Percentiles rank a stretch among this genome's conserved stretches.
Evolutionary conservation across 139 green algal species (phyloP).

Genomic region (Chlorella sp.): DNA sequence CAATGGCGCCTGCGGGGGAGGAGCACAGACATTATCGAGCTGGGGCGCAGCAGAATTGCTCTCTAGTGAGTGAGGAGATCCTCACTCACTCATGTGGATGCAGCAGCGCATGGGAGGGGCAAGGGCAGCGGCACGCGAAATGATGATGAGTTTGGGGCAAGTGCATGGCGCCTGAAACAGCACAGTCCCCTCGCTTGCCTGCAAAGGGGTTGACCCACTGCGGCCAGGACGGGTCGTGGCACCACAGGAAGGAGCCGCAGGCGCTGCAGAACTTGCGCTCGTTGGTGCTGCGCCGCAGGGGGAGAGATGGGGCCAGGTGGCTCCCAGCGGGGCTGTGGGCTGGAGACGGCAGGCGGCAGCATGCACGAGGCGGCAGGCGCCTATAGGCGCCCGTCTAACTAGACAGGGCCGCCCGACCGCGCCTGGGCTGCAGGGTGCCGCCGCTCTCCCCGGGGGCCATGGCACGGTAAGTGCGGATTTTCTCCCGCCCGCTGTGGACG

Average conservation of each 20-base stretch:
- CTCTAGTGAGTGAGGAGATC: too few species aligned
- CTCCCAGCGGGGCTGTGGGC: not conserved
- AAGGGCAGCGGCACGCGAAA: too few species aligned
- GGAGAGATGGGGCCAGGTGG: not conserved
- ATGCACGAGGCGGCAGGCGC: not conserved
- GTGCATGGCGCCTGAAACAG: too few species aligned
- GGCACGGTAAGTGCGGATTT: constrained; percentile 33
- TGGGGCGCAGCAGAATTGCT: too few species aligned
- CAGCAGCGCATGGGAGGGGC: too few species aligned
- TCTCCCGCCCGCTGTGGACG: constrained; percentile 29
- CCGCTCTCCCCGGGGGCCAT: constrained; percentile 25
- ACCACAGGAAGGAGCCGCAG: constrained; percentile 51
- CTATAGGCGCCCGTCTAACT: not conserved
- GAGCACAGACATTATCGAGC: too few species aligned
- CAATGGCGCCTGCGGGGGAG: too few species aligned
- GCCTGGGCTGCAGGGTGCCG: constrained; percentile 17
- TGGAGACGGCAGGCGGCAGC: not conserved
- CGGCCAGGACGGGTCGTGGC: constrained; percentile 39
- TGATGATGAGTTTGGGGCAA: too few species aligned
- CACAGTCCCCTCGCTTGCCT: too few species aligned
- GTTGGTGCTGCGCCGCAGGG: constrained; percentile 39
- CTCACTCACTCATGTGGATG: too few species aligned
- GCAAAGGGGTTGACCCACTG: constrained; percentile 53
- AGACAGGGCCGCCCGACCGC: not conserved
- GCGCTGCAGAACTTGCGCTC: constrained; percentile 49